Evolutionary conservation across 768 basidiomycete species (phyloP), one percentile per base, ranked within the genome.

Genomic region (Amanita rimosa): DNA sequence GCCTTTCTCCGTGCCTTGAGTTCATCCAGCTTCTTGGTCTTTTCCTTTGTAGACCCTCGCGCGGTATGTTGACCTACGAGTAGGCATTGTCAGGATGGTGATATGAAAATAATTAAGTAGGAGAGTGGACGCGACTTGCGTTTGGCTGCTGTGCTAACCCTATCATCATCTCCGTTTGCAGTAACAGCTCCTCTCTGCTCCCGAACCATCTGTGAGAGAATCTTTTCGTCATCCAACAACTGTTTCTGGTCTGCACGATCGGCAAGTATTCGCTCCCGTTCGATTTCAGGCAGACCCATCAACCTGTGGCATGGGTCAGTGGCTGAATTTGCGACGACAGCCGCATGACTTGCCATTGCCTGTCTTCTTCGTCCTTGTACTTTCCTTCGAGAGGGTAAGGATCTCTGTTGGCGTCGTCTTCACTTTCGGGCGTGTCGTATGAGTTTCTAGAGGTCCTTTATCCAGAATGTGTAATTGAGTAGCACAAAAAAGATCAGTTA

Each of bases 381-480:
- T 90, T 89, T 44, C 90, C 92, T 57, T 98, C 95, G 10, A 96
- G 67, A 0, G 92, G 94, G 61, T 90, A 98, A 3, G 81, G 82
- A 55, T 89, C 83, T 11, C 52, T 49, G 14, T 39, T 45, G 10
- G 62, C 60, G 4, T 71, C 73, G 26, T 74, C 75, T 48, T 86
- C 85, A 52, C 78, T 83, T 57, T 86, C 84, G 9, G 74, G 72
- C 17, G 65, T 74, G 35, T 75, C 79, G 14, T 81, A 79, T 29
- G 76, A 75, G 27, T 74, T 69, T 29, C 63, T 65, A 44, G 66
- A 64, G 57, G 63, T 67, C 52, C 63, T 62, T 42, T 26, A 40
- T 33, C 45, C 53, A 44, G 54, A 48, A 38, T 48, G 53, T 13
- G 13, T 22, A n/a, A 29, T 42, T 36, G n/a, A 36, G 8, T 2